Percentiles rank a stretch among this genome's conserved stretches.
Evolutionary conservation across 176 grass and related monocot species (phyloP).

Genomic region (Rhynchospora breviuscula): DNA sequence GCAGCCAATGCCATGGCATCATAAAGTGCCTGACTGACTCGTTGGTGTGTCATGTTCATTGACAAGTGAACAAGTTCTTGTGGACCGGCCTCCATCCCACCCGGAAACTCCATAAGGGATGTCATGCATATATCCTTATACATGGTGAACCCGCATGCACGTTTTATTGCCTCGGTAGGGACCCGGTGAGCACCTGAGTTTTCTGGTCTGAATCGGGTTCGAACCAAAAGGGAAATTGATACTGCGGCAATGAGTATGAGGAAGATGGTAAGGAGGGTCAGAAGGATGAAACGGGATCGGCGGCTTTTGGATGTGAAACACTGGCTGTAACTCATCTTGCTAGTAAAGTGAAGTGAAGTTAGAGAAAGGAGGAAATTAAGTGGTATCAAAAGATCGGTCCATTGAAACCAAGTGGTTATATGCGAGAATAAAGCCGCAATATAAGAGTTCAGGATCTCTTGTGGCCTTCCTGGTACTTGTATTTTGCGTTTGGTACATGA

Average conservation of each 20-base stretch:
- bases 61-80: slow-evolving; percentile 45
- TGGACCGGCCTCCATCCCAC: slow-evolving; percentile 25
- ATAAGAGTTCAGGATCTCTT: not conserved
- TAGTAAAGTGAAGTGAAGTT: not conserved
- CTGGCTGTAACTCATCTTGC: slow-evolving; percentile 11
- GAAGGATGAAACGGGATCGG: not conserved
- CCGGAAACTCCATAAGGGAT: slow-evolving; percentile 37
- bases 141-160: slow-evolving; percentile 37
- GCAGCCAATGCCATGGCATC: slow-evolving; percentile 21
- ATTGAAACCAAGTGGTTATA: slow-evolving; percentile 4
- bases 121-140: slow-evolving; percentile 40
- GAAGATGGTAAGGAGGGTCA: not conserved
- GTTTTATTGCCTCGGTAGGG: slow-evolving; percentile 32
- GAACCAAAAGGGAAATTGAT: slow-evolving; percentile 19
- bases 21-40: slow-evolving; percentile 26
- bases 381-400: slow-evolving; percentile 5
- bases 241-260: slow-evolving; percentile 28
- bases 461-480: not conserved
- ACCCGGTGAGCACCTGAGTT: not conserved
- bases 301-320: not conserved
- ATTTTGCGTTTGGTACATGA: not conserved
- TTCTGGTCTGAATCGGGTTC: not conserved
- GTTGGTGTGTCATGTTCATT: slow-evolving; percentile 40
- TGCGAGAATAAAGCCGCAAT: slow-evolving; percentile 5
- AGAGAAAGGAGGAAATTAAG: not conserved